Base-by-base conservation (phyloP, 805 yeast genomes). In the Ogataea paraovalis region DNA sequence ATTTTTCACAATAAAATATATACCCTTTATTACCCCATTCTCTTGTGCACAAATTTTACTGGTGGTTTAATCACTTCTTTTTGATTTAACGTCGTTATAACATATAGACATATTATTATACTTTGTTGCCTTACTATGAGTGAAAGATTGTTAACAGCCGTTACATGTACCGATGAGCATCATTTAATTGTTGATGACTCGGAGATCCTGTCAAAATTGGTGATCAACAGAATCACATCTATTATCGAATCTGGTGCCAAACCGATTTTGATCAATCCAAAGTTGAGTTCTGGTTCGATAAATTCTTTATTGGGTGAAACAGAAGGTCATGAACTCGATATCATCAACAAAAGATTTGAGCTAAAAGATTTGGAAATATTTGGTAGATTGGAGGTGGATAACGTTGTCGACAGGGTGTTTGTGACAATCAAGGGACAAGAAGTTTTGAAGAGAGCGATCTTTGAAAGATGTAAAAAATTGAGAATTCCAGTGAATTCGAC, bases 401-500 rank as follows among this genome's bases (percentile, higher is more conserved):
- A 66, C 25, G 71, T 87, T 2, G 88, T 88, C 4, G 97, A 91
- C 62, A 71, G 80, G 48, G 91, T 87, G 2, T 90, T 86, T 65
- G 83, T 89, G 2, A 73, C 79, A 14, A 59, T 80, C 13, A 43
- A 42, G 14, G 34, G 53, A 3, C 28, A 39, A 7, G 56, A 64
- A 10, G 56, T 48, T 2, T 45, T 70, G 41, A 76, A 76, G 41
- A 53, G 61, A 21, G 52, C 58, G 2, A 74, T 88, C 12, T 81
- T 65, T 51, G 56, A 68, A 1, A 69, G 60, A 34, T 88, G 97
- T 66, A 65, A 65, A 40, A 66, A 73, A 45, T 68, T 79, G 44
- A 74, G 97, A 59, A 86, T 91, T 3, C 97, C 97, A 0, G 73
- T 92, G 41, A 90, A 89, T 60, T 84, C 87, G 1, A 76, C 85